Evolutionary conservation across 2,329 filamentous ascomycete species (phyloP), one percentile per base, ranked within the genome.

Genomic region (Alternaria infectoria): DNA sequence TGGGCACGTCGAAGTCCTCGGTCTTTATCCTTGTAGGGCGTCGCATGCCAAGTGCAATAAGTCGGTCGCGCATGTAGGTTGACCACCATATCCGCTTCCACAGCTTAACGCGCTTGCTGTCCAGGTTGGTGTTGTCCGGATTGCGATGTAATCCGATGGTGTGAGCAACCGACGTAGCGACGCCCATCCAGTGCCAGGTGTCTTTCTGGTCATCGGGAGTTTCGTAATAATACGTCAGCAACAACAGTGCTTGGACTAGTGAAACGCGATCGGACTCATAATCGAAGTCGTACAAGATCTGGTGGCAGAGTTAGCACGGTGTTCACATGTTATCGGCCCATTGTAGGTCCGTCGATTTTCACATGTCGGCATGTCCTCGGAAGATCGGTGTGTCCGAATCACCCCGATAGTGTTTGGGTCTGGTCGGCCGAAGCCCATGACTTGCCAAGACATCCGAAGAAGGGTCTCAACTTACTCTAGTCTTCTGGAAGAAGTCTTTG

Each of bases 41-140:
- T 60, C 95, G 89, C 94, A 97, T 97, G 59, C 95, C 95, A 12
- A 98, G 84, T 2, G 95, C 95, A 67, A 97, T 93, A 45, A 97
- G 86, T 52, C 94, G 91, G 80, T 98, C 95, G 58, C 94, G 90
- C 89, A 97, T 97, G 76, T 97, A 97, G 67, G 93, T 96, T 30
- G 92, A 97, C 95, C 95, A 98, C 95, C 95, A 98, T 70, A 97
- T 96, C 57, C 94, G 87, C 82, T 97, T 97, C 92, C 94, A 97
- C 54, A 97, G 83, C 74, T 89, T 92, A 76, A 93, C 91, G 74
- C 92, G 91, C 57, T 88, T 86, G 4, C 83, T 80, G 43, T 91
- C 87, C 87, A 97, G 93, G 70, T 88, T 90, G 9, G 92, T 93
- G 61, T 90, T 91, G 28, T 87, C 87, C 2, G 93, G 93, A 73